Evolutionary conservation across 2,329 filamentous ascomycete genomes (phyloP), one percentile per base, ranked within the genome.

Genomic region (Penicillium crustosum): DNA sequence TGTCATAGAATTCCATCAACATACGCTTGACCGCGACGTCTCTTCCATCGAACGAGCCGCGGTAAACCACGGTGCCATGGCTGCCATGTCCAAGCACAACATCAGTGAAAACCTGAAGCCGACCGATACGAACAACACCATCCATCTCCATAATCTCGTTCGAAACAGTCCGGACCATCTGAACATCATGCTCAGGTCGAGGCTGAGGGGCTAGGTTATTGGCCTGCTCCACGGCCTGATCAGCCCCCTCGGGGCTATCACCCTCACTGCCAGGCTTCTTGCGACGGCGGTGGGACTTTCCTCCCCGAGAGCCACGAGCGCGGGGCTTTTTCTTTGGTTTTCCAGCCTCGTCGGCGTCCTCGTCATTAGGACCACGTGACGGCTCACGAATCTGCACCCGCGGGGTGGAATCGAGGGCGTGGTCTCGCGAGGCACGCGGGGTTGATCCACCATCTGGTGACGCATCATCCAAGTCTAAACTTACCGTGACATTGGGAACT

Each of bases 1-100:
- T 90, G 63, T 96, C 93, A 72, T 93, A 97, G 68, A 97, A 97
- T 66, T 96, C 91, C 35, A 93, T 91, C 60, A 97, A 81, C 91
- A 99, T 96, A 35, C 94, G 87, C 80, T 99, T 99, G 48, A 99
- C 91, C 1, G 94, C 94, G 27, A 99, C 93, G 44, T 93, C 89
- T 50, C 93, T 88, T 25, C 92, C 92, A 73, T 96, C 94, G 72
- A 96, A 97, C 53, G 88, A 90, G n/a, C 94, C 94, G 49, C 91
- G 89, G 73, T 94, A 97, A 0, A 99, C 94, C 53, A 95, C 87
- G 0, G 94, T 99, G n/a, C 94, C 94, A 70, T 97, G 96, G 73
- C 93, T 97, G 54, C 94, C 94, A 58, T 91, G 83, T 2, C 86
- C 86, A 39, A 88, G 78, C 19, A 87, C 80, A 31, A 78, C 80